phyloP scores from a whole-genome alignment of 805 yeast genomes.

The Hanseniaspora nectarophila region DNA sequence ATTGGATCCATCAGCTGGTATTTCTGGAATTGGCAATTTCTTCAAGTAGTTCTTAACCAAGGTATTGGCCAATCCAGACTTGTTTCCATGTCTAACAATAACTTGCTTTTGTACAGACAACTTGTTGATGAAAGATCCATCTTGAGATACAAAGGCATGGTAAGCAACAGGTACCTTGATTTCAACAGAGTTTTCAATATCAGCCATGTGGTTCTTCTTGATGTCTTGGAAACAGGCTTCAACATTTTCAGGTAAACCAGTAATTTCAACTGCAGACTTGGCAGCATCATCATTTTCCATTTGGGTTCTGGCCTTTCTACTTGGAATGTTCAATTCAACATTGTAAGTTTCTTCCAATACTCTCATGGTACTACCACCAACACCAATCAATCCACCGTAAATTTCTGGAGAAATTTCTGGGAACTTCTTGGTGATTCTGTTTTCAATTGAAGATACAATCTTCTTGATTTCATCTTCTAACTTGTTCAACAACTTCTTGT shows the following conservation, averaged over 20 bases:
- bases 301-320: slow-evolving; percentile 24
- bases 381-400: slow-evolving; percentile 69
- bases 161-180: slow-evolving; percentile 45
- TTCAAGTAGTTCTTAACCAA: slow-evolving; percentile 41
- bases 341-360: slow-evolving; percentile 56
- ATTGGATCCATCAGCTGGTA: slow-evolving; percentile 31
- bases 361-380: slow-evolving; percentile 65
- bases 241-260: slow-evolving; percentile 57
- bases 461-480: slow-evolving; percentile 50
- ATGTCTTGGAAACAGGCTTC: slow-evolving; percentile 54
- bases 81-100: slow-evolving; percentile 48
- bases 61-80: slow-evolving; percentile 27
- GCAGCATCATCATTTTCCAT: slow-evolving; percentile 29
- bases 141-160: slow-evolving; percentile 53
- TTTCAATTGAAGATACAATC: slow-evolving; percentile 55
- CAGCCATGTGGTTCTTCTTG: slow-evolving; percentile 43
- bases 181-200: slow-evolving; percentile 37
- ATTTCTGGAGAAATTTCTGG: slow-evolving; percentile 56
- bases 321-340: slow-evolving; percentile 58
- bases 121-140: slow-evolving; percentile 50
- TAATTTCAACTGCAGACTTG: slow-evolving; percentile 38
- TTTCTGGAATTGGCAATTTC: slow-evolving; percentile 36
- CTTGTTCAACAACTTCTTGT: slow-evolving; percentile 56
- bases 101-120: slow-evolving; percentile 43
- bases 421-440: slow-evolving; percentile 37